phyloP scores from a whole-genome alignment of 352 stramenopile genomes.

The Hyaloperonospora brassicae region DNA sequence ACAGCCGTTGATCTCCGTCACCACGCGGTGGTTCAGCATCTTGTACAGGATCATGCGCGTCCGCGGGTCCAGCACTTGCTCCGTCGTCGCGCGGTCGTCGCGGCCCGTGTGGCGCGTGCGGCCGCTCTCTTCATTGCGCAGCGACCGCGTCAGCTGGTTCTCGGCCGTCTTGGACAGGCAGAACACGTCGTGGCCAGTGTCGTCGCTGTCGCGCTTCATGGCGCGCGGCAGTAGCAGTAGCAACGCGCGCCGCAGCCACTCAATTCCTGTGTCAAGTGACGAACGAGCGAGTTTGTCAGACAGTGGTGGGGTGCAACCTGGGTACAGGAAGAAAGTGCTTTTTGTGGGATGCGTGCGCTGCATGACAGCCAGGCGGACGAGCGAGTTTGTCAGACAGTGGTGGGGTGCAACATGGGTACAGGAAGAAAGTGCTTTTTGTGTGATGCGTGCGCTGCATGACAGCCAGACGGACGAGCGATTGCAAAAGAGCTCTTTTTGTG shows the following conservation, averaged over 20 bases:
- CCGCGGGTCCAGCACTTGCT: constrained; percentile 96
- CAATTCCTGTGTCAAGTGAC: constrained; percentile 1
- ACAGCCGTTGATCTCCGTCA: constrained; percentile 97
- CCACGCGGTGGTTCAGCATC: constrained; percentile 94
- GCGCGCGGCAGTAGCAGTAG: background rate
- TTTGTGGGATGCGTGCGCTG: too few species aligned
- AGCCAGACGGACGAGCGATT: too few species aligned
- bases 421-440: too few species aligned
- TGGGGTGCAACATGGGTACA: constrained; percentile 10
- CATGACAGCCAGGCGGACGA: too few species aligned
- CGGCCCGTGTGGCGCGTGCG: constrained; percentile 88
- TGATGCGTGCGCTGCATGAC: too few species aligned
- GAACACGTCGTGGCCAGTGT: too few species aligned
- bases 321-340: too few species aligned
- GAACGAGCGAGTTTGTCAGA: too few species aligned
- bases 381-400: too few species aligned
- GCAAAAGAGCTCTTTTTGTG: too few species aligned
- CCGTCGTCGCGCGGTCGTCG: constrained; percentile 96
- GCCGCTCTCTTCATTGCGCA: constrained; percentile 71
- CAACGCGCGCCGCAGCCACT: background rate
- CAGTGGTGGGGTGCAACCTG: too few species aligned
- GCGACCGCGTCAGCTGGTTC: constrained; percentile 69
- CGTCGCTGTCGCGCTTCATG: constrained; percentile 59
- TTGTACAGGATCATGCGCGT: constrained; percentile 99
- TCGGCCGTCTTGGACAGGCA: constrained; percentile 66